Evolutionary conservation across 306 rosid genomes (phyloP).

Genomic region (Cucumis sativus): DNA sequence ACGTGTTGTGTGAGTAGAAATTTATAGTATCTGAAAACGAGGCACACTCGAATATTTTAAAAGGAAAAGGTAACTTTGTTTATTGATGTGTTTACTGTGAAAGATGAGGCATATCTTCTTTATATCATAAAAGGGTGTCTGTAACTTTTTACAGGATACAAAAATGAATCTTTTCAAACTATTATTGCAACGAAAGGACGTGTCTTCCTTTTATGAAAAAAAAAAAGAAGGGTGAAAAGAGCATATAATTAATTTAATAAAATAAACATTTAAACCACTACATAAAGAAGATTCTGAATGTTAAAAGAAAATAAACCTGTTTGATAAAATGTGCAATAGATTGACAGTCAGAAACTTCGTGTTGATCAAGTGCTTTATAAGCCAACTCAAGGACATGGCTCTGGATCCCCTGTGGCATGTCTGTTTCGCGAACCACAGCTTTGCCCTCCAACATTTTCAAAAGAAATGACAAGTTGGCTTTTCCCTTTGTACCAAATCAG

Average conservation of each 20-base stretch:
- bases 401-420: conserved; percentile 44
- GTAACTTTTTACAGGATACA: neutral
- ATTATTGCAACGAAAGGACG: conserved; percentile 3
- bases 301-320: conserved; percentile 27
- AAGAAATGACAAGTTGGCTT: neutral
- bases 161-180: conserved; percentile 6
- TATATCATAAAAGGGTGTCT: conserved; percentile 7
- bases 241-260: neutral
- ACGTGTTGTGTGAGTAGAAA: neutral
- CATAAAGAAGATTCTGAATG: neutral
- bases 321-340: conserved; percentile 51
- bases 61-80: neutral
- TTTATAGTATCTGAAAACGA: conserved; percentile 5
- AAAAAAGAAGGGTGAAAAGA: neutral
- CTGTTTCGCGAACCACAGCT: conserved; percentile 48
- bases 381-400: conserved; percentile 46
- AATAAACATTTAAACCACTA: neutral
- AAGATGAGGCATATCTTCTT: conserved; percentile 1
- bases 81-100: conserved; percentile 2
- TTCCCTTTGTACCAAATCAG: neutral
- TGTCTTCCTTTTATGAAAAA: neutral
- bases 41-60: neutral
- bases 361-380: conserved; percentile 52
- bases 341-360: conserved; percentile 47
- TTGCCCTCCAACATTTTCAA: conserved; percentile 62